phyloP scores from a whole-genome alignment of 192 early-diverging fungal genomes.

The Coemansia pectinata region DNA sequence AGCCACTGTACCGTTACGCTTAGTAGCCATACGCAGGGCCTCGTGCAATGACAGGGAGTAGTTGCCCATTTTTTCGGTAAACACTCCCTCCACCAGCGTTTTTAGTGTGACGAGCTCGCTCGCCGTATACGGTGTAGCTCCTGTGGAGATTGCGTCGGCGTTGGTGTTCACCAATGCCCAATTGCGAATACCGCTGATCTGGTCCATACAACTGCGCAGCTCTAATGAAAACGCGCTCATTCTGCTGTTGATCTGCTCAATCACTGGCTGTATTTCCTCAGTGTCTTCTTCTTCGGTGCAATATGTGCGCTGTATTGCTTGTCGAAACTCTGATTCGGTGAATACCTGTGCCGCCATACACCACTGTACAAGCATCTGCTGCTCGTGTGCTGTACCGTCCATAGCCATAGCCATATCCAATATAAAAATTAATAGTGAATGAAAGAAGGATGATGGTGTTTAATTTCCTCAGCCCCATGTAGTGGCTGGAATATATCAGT shows the following conservation, averaged over 20 bases:
- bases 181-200: conserved; percentile 16
- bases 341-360: conserved; percentile 44
- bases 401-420: background rate
- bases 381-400: background rate
- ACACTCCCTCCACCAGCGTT: conserved; percentile 24
- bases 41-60: conserved; percentile 26
- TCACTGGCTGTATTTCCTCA: background rate
- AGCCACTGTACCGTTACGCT: background rate
- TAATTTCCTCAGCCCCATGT: too few species aligned
- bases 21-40: conserved; percentile 14
- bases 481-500: too few species aligned
- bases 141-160: conserved; percentile 24
- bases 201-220: conserved; percentile 39
- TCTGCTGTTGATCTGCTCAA: conserved; percentile 16
- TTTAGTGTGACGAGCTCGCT: conserved; percentile 27
- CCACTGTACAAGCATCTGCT: conserved; percentile 42
- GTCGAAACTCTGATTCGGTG: conserved; percentile 16
- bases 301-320: conserved; percentile 21
- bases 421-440: background rate
- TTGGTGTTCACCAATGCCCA: conserved; percentile 44
- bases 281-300: background rate
- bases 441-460: background rate
- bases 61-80: conserved; percentile 29
- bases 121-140: conserved; percentile 25
- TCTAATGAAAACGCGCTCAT: conserved; percentile 29